Evolutionary conservation across 805 yeast species (phyloP), one percentile per base, ranked within the genome.

Genomic region (Wickerhamiella shivajii): DNA sequence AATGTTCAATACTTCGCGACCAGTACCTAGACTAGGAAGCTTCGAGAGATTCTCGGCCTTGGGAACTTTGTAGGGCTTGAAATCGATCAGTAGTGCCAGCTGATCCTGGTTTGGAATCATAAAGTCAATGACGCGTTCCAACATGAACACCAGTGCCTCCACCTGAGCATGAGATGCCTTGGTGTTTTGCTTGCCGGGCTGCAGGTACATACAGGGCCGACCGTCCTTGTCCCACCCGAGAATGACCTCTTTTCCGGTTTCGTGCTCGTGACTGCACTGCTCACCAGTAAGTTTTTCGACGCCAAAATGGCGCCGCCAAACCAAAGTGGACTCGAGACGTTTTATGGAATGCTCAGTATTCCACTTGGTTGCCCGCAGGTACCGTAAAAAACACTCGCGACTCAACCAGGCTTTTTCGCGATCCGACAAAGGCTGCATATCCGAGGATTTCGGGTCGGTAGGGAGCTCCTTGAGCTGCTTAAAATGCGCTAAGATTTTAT

Each of bases 71-170:
- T 81, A 74, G 13, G 79, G 74, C 56, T 87, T 81, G 59, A 90
- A 87, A 56, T 90, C 98, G 43, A 90, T 87, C 42, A 92, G 62
- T 34, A 90, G 59, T 1, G 97, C 94, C 34, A 90, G 61, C 9
- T 92, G 77, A 51, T 87, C 98, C 57, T 90, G 98, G 15, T 97
- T 97, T 0, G 83, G 67, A 1, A 96, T 95, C 96, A 90, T 87
- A 55, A 70, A 80, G 55, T 84, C 92, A 37, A 87, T 85, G 27
- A 79, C 93, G 39, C 85, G 67, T 56, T 90, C 99, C 34, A 90
- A 64, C 84, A 77, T 77, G 60, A 66, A 87, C 5, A 90, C 97
- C 52, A 90, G 63, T 53, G 84, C 95, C 56, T 90, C 93, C n/a
- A 90, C 95, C 52, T 90, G 99, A 46, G 87, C 69, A 41, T 73